Conservation (phyloP, 2,329 filamentous ascomycete genomes). For the Fusarium papillatum region DNA sequence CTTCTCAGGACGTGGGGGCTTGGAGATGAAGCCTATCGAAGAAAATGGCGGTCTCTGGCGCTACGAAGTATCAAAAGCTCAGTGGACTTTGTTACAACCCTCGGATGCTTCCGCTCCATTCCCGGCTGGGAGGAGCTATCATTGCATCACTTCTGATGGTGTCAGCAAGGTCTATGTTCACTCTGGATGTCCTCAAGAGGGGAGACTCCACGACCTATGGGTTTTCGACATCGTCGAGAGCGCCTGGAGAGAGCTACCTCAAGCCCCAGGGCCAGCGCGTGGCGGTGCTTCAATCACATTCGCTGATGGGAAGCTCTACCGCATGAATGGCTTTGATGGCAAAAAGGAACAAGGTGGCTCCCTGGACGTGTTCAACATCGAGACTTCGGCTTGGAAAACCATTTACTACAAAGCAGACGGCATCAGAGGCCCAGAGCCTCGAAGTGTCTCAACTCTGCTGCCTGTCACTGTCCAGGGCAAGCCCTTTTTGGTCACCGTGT, state of each 20-base stretch:
- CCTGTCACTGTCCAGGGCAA: constrained; percentile 33
- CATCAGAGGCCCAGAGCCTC: constrained; percentile 44
- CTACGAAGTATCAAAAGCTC: constrained; percentile 54
- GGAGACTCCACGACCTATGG: constrained; percentile 72
- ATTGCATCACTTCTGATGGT: constrained; percentile 57
- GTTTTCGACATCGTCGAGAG: constrained; percentile 61
- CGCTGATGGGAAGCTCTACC: constrained; percentile 58
- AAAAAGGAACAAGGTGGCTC: constrained; percentile 68
- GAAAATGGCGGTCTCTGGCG: constrained; percentile 70
- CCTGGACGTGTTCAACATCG: constrained; percentile 61
- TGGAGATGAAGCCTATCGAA: constrained; percentile 70
- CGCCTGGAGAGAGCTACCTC: constrained; percentile 64
- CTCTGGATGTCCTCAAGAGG: constrained; percentile 70
- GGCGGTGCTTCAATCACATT: constrained; percentile 59
- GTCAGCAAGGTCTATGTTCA: constrained; percentile 67
- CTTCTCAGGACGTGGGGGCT: constrained; percentile 74
- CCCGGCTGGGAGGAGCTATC: constrained; percentile 69
- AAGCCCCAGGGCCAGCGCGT: constrained; percentile 64
- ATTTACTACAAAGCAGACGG: constrained; percentile 44
- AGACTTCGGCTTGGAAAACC: constrained; percentile 42
- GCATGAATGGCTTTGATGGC: constrained; percentile 76
- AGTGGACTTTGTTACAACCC: constrained; percentile 60
- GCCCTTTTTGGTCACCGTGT: constrained; percentile 51
- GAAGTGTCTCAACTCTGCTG: constrained; percentile 49
- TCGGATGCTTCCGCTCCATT: constrained; percentile 48